Evolutionary conservation across 768 basidiomycete genomes (phyloP), one percentile per base, ranked within the genome.

Genomic region (Clitopilus passeckerianus): DNA sequence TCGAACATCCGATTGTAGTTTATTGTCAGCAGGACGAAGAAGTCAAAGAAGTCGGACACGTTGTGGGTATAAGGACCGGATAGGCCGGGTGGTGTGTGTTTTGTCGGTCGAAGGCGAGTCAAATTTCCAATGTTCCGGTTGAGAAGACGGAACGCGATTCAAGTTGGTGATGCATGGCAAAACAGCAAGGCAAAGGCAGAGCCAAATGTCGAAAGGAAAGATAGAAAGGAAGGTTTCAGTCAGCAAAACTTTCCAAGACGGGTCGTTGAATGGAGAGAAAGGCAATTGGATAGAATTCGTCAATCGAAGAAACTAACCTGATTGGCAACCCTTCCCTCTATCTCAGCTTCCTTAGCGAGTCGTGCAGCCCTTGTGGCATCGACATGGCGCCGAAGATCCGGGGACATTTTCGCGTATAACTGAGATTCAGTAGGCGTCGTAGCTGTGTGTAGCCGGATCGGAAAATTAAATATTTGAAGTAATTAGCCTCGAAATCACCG

Each of bases 321-420:
- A 5, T 77, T 79, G 59, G 79, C 74, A 6, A 77, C 73, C 65
- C 81, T 80, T 64, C 77, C 79, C 67, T 77, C 78, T 67, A 79
- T 76, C 59, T 79, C 80, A 53, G 75, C 75, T 73, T 87, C 87
- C 67, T 79, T 75, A 3, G 80, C 78, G 10, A 79, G 63, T 30
- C 87, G 78, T 7, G 79, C 72, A 15, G 79, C 78, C 34, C 84
- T 80, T 58, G 78, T 75, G 2, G 80, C 81, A 64, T 89, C 87
- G 16, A 89, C 87, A 64, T 82, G 83, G 53, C 82, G 79, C 63
- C 77, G 80, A 61, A 88, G 69, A 72, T 86, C 85, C 62, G 87
- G 87, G 20, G 87, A 78, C 77, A 89, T 77, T 68, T 77, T 74
- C 86, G 88, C 76, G 65, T 84, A 84, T 34, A 80, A 71, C 65